A percentile compares a stretch with the other conserved stretches of the same genome.
phyloP scores from a whole-genome alignment of 1,284 basidiomycete genomes.

The Austroboletus niveus region DNA sequence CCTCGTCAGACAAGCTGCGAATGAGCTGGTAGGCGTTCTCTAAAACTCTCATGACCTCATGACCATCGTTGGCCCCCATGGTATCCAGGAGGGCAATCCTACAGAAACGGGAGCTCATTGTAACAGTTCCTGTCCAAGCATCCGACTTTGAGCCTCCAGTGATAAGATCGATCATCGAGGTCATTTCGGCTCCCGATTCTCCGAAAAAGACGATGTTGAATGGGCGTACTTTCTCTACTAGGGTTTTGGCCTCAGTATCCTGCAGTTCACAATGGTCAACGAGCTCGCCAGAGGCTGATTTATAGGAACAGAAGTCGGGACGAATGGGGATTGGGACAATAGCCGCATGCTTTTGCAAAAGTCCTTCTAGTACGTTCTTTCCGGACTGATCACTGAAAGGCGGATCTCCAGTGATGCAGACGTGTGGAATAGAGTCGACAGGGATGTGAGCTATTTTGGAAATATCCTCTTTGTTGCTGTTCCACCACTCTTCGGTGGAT shows the following conservation, averaged over 20 bases:
- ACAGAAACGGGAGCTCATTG: background rate
- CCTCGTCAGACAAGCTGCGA: background rate
- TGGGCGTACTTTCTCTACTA: background rate
- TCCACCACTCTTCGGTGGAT: constrained; percentile 8
- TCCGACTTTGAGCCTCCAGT: background rate
- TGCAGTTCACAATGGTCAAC: background rate
- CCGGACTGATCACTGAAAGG: background rate
- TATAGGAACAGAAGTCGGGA: background rate
- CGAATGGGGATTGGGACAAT: background rate
- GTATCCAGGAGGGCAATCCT: background rate
- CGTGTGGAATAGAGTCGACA: background rate
- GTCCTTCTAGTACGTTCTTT: background rate
- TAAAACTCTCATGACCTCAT: background rate
- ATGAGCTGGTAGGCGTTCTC: background rate
- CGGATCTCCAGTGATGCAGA: background rate
- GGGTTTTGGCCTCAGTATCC: background rate
- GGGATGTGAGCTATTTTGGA: background rate
- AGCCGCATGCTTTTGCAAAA: background rate
- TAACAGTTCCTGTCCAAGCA: background rate
- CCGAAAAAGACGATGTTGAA: background rate
- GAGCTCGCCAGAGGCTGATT: background rate
- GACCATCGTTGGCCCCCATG: background rate
- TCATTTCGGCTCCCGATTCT: background rate
- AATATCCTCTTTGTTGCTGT: constrained; percentile 1
- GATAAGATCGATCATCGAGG: constrained; percentile 6